Conservation (phyloP, 108 stramenopile species). For the Pseudonitzschia multiseries region DNA sequence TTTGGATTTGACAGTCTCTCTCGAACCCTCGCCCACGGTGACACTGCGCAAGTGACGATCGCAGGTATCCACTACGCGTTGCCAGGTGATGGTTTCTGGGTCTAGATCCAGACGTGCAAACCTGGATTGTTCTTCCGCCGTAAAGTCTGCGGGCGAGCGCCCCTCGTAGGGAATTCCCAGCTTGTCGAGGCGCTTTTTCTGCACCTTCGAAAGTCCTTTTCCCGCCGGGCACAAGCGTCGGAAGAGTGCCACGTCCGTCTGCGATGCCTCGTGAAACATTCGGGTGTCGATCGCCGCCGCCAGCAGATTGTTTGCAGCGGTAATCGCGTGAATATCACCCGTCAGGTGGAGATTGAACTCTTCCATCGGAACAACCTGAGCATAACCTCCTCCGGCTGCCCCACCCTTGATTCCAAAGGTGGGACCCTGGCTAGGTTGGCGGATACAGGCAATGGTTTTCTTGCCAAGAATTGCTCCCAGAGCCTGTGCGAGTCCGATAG, state of each 20-base stretch:
- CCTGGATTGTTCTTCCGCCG: conserved; percentile 69
- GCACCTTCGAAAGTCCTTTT: conserved; percentile 73
- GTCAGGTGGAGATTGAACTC: conserved; percentile 99
- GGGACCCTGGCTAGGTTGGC: conserved; percentile 94
- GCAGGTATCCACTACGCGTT: conserved; percentile 96
- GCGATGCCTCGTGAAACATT: conserved; percentile 94
- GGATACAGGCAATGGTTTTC: conserved; percentile 81
- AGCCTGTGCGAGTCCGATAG: conserved; percentile 86
- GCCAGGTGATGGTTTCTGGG: conserved; percentile 94
- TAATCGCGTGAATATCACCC: conserved; percentile 95
- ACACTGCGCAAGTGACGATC: conserved; percentile 93
- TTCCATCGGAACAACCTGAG: conserved; percentile 96
- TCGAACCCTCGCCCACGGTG: conserved; percentile 78
- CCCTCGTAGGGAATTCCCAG: conserved; percentile 85
- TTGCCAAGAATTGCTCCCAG: conserved; percentile 89
- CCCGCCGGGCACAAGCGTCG: conserved; percentile 70
- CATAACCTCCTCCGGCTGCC: conserved; percentile 95
- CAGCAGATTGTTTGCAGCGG: conserved; percentile 89
- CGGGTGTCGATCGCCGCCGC: conserved; percentile 98
- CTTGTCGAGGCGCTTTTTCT: conserved; percentile 84
- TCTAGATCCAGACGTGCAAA: conserved; percentile 96
- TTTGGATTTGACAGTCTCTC: conserved; percentile 82
- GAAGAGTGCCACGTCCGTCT: conserved; percentile 91
- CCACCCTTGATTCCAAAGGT: conserved; percentile 99
- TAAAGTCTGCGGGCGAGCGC: conserved; percentile 74